Evolutionary conservation across 257 asterid genomes (phyloP), one percentile per base, ranked within the genome.

Genomic region (Solanum chilense): DNA sequence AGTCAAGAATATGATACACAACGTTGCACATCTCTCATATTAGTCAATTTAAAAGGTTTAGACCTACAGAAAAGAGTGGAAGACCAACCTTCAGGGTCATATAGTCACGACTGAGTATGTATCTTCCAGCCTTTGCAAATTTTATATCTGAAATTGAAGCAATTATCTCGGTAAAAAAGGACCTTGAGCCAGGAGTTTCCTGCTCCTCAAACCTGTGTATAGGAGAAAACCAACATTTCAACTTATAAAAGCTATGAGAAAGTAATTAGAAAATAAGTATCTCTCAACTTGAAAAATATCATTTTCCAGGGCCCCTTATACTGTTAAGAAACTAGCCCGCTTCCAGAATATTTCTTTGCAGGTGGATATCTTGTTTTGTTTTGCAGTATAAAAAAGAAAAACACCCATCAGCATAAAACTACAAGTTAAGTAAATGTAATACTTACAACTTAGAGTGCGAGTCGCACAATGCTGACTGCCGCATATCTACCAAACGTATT

Each of bases 91-190:
- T 97, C 76, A 97, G 98, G 93, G 99, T 95, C 99, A 97, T 97
- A 93, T 97, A 97, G 91, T 97, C 99, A 87, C 99, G 98, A 89
- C 99, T 96, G 85, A 97, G 95, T 86, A 97, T 92, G 86, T 95
- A 91, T 95, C 99, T 93, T 87, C 99, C 99, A 89, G 94, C 94
- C 95, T 86, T 96, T 47, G 98, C 96, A 91, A 97, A 97, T 93
- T 97, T 96, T 89, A 97, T 95, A 93, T 97, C 99, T 89, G 99
- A 97, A 88, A 97, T 92, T 29, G 99, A 97, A 90, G 99, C 99
- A 91, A 97, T 97, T 89, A 97, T 97, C 98, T 97, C 99, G 78
- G 99, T 97, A 93, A 97, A 97, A 92, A 97, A 97, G 27, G 99
- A 97, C 90, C 99, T 95, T 87, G 99, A 93, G 85, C 99, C 99